Evolutionary conservation across 2,329 filamentous ascomycete genomes (phyloP).

Genomic region (Fusarium pseudoanthophilum): DNA sequence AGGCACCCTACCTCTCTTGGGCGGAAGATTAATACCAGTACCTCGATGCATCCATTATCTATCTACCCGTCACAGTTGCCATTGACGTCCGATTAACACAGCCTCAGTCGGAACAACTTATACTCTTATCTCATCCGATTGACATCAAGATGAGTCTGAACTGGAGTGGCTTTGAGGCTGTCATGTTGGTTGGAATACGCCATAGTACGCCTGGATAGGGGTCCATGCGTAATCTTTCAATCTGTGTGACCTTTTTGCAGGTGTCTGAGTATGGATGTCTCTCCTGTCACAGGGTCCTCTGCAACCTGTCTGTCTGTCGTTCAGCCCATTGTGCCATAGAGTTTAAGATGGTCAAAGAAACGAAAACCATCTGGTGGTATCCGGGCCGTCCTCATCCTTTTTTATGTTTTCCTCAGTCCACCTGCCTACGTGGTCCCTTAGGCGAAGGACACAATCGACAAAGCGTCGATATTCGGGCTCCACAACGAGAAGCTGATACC

Average conservation of each 20-base stretch:
- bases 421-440: conserved; percentile 27
- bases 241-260: neutral
- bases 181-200: conserved; percentile 14
- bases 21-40: neutral
- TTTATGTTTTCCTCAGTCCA: conserved; percentile 32
- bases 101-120: conserved; percentile 6
- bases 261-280: conserved; percentile 1
- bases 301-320: neutral
- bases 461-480: conserved; percentile 26
- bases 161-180: conserved; percentile 17
- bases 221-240: conserved; percentile 12
- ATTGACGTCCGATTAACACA: conserved; percentile 7
- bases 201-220: neutral
- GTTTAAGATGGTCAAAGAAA: neutral
- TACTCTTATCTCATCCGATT: neutral
- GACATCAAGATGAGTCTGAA: conserved; percentile 1
- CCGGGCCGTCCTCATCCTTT: conserved; percentile 9
- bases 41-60: conserved; percentile 2
- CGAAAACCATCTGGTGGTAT: conserved; percentile 1
- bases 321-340: neutral
- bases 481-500: conserved; percentile 9
- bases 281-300: conserved; percentile 8
- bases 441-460: conserved; percentile 22
- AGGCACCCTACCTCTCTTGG: neutral
- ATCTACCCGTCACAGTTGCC: conserved; percentile 7